phyloP scores from a whole-genome alignment of 1,284 basidiomycete genomes.

The Cryptococcus hybrid region DNA sequence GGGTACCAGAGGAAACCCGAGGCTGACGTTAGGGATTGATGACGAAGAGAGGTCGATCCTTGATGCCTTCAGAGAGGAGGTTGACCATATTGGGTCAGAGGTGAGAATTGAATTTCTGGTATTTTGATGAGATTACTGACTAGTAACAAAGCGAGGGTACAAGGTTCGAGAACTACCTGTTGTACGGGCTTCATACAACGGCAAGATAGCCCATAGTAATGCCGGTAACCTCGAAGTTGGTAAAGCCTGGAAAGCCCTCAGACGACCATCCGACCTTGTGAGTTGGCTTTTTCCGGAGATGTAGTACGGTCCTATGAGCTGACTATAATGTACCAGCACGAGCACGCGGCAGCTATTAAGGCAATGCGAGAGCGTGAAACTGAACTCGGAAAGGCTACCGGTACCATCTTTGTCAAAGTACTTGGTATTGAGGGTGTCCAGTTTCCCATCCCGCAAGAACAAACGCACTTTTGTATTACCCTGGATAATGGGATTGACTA shows the following conservation, averaged over 20 bases:
- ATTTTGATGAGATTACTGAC: conserved; percentile 3
- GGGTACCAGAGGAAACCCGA: background rate
- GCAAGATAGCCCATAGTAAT: conserved; percentile 61
- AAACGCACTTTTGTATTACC: conserved; percentile 79
- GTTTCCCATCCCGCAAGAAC: conserved; percentile 69
- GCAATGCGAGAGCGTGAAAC: conserved; percentile 70
- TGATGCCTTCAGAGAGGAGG: conserved; percentile 43
- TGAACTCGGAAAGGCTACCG: conserved; percentile 72
- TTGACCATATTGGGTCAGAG: conserved; percentile 36
- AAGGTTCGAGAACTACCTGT: conserved; percentile 64
- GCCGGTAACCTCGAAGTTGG: conserved; percentile 75
- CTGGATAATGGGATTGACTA: conserved; percentile 97
- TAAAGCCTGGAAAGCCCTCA: conserved; percentile 82
- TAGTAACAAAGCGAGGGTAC: conserved; percentile 54
- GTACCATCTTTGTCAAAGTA: conserved; percentile 95
- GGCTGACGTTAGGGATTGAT: conserved; percentile 41
- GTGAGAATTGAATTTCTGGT: conserved; percentile 23
- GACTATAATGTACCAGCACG: conserved; percentile 60
- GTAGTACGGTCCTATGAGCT: too few species aligned
- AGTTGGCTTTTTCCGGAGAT: conserved; percentile 22
- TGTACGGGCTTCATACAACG: conserved; percentile 76
- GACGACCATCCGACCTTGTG: conserved; percentile 91
- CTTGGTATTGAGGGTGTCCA: conserved; percentile 68
- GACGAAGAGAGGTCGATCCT: conserved; percentile 39
- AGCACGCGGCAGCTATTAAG: conserved; percentile 83